Base-by-base conservation (phyloP, 257 asterid genomes). In the Solanum microdontum region DNA sequence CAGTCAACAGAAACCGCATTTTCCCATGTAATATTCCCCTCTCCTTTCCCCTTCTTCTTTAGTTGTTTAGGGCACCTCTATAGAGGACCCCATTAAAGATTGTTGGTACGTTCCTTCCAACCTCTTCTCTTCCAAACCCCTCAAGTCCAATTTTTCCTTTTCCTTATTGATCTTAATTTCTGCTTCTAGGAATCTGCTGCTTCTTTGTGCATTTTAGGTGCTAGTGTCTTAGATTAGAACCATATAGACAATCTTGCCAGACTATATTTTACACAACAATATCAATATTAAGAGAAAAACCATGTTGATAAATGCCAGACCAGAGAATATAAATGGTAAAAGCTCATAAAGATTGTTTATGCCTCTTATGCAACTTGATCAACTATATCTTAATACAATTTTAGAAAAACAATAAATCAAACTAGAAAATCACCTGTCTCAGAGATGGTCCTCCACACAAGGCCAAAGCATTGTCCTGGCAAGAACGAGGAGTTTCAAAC, bases 401-500 rank as follows among this genome's bases (percentile, higher is more conserved):
- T 43, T 43, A 66, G 55, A 43, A 43, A 43, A 43, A 43, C 17
- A 43, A 43, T 43, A 1, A 43, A 43, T 43, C 2, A 11, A 43
- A 11, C 14, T 43, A 11, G 48, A 39, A 45, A 48, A 75, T 51
- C 89, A 89, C 79, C 73, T 90, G 90, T 89, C 85, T 90, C 45
- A 91, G 72, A 70, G 92, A 74, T 24, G 28, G 34, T 19, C 90
- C 84, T 14, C 90, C 84, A 80, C 92, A 90, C 32, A 48, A 14
- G 33, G 76, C 87, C 87, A 84, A 70, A 32, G 94, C 94, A 85
- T 94, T 94, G 83, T 94, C 95, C 15, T 79, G 91, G 93, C 99
- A 95, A 88, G 95, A 86, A 87, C 89, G 95, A 88, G 94, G 95
- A 83, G 95, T 93, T 88, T 85, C 26, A 85, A 96, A 96, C 93